These are phyloP conservation scores for Aureobasidium lini DNA, from an alignment of 2,329 filamentous ascomycete genomes.

Conservation along the genomic window DNA sequence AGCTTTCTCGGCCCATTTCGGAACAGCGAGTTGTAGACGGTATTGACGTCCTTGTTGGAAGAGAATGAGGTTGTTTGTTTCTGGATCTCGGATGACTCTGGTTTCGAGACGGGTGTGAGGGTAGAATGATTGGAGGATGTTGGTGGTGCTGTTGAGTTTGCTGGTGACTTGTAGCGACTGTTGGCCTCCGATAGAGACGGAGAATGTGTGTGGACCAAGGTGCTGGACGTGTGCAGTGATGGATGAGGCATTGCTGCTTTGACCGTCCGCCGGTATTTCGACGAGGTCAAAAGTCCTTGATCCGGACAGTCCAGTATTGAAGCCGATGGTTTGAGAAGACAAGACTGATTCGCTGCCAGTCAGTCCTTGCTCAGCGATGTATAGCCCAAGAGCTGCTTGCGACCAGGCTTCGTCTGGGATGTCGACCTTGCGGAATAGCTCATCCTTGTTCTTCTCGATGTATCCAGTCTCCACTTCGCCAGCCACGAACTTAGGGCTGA, in stretches of 20 bases:
- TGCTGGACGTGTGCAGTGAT: slow-evolving; percentile 35
- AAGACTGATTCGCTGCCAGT: slow-evolving; percentile 31
- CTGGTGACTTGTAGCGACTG: slow-evolving; percentile 37
- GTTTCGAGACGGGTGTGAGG: slow-evolving; percentile 71
- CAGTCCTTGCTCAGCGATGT: slow-evolving; percentile 33
- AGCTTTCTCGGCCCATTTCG: slow-evolving; percentile 80
- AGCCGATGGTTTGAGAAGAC: slow-evolving; percentile 48
- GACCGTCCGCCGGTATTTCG: slow-evolving; percentile 38
- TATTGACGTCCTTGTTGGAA: slow-evolving; percentile 64
- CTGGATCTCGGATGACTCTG: slow-evolving; percentile 60
- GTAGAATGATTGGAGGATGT: slow-evolving; percentile 66
- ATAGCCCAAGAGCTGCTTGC: slow-evolving; percentile 75
- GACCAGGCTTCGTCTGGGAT: slow-evolving; percentile 68
- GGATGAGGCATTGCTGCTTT: slow-evolving; percentile 28
- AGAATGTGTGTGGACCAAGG: slow-evolving; percentile 43
- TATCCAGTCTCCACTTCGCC: slow-evolving; percentile 95
- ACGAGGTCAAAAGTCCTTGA: slow-evolving; percentile 54
- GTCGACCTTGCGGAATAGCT: slow-evolving; percentile 61
- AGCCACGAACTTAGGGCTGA: slow-evolving; percentile 70
- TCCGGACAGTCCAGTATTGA: slow-evolving; percentile 53
- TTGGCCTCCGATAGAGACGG: slow-evolving; percentile 36
- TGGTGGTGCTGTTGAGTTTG: slow-evolving; percentile 37
- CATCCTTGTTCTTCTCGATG: slow-evolving; percentile 77
- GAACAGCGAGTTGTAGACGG: slow-evolving; percentile 48
- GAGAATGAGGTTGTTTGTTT: slow-evolving; percentile 50